Evolutionary conservation across 805 yeast genomes (phyloP).

Genomic region (Blastobotrys americana): DNA sequence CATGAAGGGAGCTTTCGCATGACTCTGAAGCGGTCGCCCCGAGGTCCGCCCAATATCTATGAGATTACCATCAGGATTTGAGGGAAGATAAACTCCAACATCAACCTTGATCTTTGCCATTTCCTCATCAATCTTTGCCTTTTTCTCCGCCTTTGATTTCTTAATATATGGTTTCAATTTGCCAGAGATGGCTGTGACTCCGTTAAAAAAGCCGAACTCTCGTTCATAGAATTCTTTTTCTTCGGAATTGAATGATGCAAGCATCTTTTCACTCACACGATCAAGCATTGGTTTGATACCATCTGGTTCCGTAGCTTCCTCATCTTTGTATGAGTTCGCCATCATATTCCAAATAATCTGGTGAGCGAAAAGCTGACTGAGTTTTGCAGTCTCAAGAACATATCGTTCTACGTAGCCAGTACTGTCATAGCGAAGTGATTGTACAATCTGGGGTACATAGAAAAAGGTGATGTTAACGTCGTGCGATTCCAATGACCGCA

Average conservation of each 20-base stretch:
- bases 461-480: conserved; percentile 86
- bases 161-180: conserved; percentile 90
- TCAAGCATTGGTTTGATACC: conserved; percentile 77
- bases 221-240: conserved; percentile 66
- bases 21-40: conserved; percentile 93
- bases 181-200: conserved; percentile 90
- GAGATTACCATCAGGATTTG: conserved; percentile 94
- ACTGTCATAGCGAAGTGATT: conserved; percentile 72
- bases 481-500: conserved; percentile 81
- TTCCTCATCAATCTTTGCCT: conserved; percentile 91
- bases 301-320: conserved; percentile 75
- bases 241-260: conserved; percentile 47
- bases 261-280: conserved; percentile 58
- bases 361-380: conserved; percentile 87
- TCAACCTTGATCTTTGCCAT: conserved; percentile 70
- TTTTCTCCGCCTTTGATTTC: conserved; percentile 92
- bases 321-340: conserved; percentile 88
- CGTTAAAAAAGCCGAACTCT: conserved; percentile 84
- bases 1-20: conserved; percentile 98
- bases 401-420: conserved; percentile 82
- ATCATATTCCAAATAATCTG: conserved; percentile 97
- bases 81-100: conserved; percentile 85
- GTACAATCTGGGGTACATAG: conserved; percentile 97
- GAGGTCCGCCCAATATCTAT: conserved; percentile 85
- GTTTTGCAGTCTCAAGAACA: conserved; percentile 85